Conservation (phyloP, 2,329 filamentous ascomycete genomes). For the Seiridium cupressi region DNA sequence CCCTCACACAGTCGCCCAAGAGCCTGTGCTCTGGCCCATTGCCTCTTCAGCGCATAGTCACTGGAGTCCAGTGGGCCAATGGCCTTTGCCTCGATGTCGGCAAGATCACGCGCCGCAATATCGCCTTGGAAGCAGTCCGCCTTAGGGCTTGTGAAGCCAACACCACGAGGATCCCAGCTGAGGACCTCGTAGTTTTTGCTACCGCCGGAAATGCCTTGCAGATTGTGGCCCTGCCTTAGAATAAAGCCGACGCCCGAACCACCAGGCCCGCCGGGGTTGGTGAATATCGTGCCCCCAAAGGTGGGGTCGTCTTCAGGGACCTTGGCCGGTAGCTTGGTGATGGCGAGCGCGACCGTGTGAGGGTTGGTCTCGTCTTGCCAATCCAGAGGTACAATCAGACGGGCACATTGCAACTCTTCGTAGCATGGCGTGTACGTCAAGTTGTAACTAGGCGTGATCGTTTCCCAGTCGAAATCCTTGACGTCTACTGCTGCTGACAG, state of each 20-base stretch:
- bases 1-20: constrained; percentile 27
- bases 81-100: constrained; percentile 23
- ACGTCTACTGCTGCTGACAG: not conserved
- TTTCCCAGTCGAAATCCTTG: constrained; percentile 32
- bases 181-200: constrained; percentile 35
- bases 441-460: constrained; percentile 30
- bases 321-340: constrained; percentile 37
- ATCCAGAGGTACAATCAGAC: constrained; percentile 41
- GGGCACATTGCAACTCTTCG: constrained; percentile 35
- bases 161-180: constrained; percentile 43
- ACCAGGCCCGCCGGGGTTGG: constrained; percentile 45
- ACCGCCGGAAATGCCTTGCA: constrained; percentile 22
- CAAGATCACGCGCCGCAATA: constrained; percentile 25
- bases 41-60: constrained; percentile 20
- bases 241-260: constrained; percentile 34
- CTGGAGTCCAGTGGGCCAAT: constrained; percentile 24
- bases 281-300: constrained; percentile 41
- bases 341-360: constrained; percentile 35
- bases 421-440: constrained; percentile 41
- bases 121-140: constrained; percentile 34
- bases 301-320: constrained; percentile 34
- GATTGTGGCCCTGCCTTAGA: constrained; percentile 18
- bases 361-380: constrained; percentile 30
- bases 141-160: constrained; percentile 33
- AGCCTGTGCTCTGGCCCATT: constrained; percentile 22